A percentile compares a stretch with the other conserved stretches of the same genome.
Conservation (phyloP, 768 basidiomycete species). For the Termitomyces sp. region DNA sequence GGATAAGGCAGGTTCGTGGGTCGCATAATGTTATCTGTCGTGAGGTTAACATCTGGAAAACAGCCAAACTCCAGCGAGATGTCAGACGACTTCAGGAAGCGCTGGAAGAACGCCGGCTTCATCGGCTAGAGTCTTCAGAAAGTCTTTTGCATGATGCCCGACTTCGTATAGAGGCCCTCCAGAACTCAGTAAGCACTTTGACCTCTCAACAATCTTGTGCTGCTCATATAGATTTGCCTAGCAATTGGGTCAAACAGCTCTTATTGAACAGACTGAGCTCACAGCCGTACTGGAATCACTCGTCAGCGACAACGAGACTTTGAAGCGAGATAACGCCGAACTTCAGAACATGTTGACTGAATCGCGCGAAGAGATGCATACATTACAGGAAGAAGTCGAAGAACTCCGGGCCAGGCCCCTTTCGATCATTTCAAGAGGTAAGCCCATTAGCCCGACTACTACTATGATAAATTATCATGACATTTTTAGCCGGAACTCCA, state of each 20-base stretch:
- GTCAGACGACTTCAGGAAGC: constrained; percentile 61
- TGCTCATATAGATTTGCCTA: constrained; percentile 22
- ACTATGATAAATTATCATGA: not conserved
- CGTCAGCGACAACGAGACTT: constrained; percentile 78
- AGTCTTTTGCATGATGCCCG: constrained; percentile 65
- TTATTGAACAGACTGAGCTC: constrained; percentile 55
- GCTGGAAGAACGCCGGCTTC: constrained; percentile 56
- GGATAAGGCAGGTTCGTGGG: constrained; percentile 58
- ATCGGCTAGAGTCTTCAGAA: constrained; percentile 64
- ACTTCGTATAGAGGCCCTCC: constrained; percentile 56
- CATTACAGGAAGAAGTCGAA: constrained; percentile 70
- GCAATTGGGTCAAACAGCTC: constrained; percentile 39
- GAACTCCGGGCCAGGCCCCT: constrained; percentile 58
- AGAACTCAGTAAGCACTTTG: constrained; percentile 42
- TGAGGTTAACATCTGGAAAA: constrained; percentile 1
- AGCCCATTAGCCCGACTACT: constrained; percentile 7
- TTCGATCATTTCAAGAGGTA: constrained; percentile 40
- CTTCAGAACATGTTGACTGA: constrained; percentile 71
- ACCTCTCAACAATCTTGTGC: not conserved
- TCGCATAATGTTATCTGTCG: not conserved
- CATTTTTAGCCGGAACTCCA: constrained; percentile 34
- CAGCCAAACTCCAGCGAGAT: constrained; percentile 71
- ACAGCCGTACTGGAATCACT: constrained; percentile 76
- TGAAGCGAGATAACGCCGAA: constrained; percentile 81
- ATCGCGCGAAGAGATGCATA: constrained; percentile 71